Base-by-base conservation (phyloP, 2,329 filamentous ascomycete species). In the Talaromyces islandicus region DNA sequence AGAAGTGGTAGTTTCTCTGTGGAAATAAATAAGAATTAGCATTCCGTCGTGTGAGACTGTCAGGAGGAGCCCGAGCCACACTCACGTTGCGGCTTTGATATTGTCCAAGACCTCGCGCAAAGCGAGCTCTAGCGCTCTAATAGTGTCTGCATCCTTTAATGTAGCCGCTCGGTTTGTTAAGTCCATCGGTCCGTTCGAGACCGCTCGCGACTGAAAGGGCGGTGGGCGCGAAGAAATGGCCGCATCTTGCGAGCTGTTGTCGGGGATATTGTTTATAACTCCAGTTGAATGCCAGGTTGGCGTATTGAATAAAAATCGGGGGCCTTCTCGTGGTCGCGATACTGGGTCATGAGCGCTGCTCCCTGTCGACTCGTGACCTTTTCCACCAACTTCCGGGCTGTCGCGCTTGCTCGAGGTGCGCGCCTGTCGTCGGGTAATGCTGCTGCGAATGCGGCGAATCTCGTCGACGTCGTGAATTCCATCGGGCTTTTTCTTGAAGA, bases 401-500 rank as follows among this genome's bases (percentile, higher is more conserved):
- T 88, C 85, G 61, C 85, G 83, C 61, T 82, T 83, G 24, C 81
- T 77, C 14, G 83, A 76, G 1, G 87, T 86, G 68, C 90, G 85
- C 2, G 91, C 87, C 71, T 96, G 91, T 62, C 93, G 84, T 64
- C 93, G 83, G 27, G 93, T 97, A 73, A 97, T 96, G 63, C 86
- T 84, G 51, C 91, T 90, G 57, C 93, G 86, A 69, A 96, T 79
- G 74, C 89, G 90, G 66, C 85, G 84, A 69, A 97, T 97, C 74
- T 91, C 90, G 7, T 93, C 90, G 61, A 97, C 90, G 77, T 96
- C 83, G 75, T 97, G 93, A 52, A 96, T 78, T 55, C 92, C 92
- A 76, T 97, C 93, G 1, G 93, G 91, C 73, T 97, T 97, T 78
- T 92, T 95, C 61, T 92, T 88, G 71, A 92, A 92, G 69, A 97